Percentiles rank a stretch among this genome's conserved stretches.
Evolutionary conservation across 2,329 filamentous ascomycete genomes (phyloP).

Genomic region (Sclerotinia spermophila): DNA sequence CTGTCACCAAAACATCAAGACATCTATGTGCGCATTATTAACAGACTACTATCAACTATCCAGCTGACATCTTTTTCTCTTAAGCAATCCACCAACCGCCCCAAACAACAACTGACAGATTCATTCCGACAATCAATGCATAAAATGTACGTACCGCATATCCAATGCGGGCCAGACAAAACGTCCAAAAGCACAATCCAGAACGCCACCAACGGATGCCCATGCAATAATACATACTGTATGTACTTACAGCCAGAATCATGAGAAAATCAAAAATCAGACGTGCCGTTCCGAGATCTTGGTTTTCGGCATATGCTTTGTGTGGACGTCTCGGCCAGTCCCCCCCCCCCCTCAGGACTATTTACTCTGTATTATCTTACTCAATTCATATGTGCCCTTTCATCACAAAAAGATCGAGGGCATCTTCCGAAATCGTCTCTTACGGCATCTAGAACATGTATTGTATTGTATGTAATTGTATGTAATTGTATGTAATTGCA

Average conservation of each 20-base stretch:
- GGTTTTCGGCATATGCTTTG: slow-evolving; percentile 16
- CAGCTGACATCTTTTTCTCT: background rate
- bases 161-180: background rate
- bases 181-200: background rate
- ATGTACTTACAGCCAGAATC: background rate
- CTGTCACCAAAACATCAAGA: background rate
- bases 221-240: slow-evolving; percentile 11
- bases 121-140: slow-evolving; percentile 6
- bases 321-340: background rate
- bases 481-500: no score
- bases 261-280: background rate
- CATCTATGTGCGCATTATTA: no score
- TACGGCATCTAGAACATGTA: background rate
- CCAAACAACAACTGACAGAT: background rate
- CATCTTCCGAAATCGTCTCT: slow-evolving; percentile 2
- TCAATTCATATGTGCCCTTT: background rate
- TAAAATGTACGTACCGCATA: background rate
- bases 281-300: slow-evolving; percentile 17
- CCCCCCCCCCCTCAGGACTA: no score
- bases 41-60: background rate
- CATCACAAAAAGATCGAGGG: background rate
- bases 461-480: no score
- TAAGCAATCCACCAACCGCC: background rate
- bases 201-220: slow-evolving; percentile 10
- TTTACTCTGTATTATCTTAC: no score